Evolutionary conservation across 2,329 filamentous ascomycete species (phyloP).

Genomic region (Didymosphaeria variabile): DNA sequence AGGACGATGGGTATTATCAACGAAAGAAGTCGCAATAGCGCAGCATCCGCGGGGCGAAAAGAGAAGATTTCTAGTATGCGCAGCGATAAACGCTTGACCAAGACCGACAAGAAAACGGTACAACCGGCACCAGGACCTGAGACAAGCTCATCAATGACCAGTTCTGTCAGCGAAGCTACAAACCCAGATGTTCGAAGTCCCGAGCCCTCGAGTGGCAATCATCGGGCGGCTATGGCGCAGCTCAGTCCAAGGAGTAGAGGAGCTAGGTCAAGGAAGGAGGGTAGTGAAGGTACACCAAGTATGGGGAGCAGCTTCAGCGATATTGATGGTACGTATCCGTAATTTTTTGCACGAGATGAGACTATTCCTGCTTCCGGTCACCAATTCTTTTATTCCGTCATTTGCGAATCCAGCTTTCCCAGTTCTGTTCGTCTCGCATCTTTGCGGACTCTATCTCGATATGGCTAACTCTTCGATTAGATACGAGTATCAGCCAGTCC

Average conservation of each 20-base stretch:
- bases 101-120: slow-evolving; percentile 19
- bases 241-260: slow-evolving; percentile 60
- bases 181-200: slow-evolving; percentile 30
- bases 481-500: slow-evolving; percentile 82
- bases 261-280: slow-evolving; percentile 34
- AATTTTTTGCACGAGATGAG: neutral
- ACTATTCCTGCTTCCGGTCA: neutral
- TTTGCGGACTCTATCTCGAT: neutral
- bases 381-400: neutral
- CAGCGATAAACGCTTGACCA: neutral
- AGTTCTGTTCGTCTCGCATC: neutral
- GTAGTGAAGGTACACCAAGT: slow-evolving; percentile 48
- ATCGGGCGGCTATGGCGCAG: slow-evolving; percentile 66
- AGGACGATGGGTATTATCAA: neutral
- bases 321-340: slow-evolving; percentile 68
- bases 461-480: slow-evolving; percentile 52
- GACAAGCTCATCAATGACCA: slow-evolving; percentile 64
- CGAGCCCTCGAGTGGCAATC: slow-evolving; percentile 59
- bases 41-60: neutral
- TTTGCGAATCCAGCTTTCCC: neutral
- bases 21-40: neutral
- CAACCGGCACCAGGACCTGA: slow-evolving; percentile 27
- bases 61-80: neutral
- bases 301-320: slow-evolving; percentile 84
- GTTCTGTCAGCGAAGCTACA: slow-evolving; percentile 46